phyloP scores from a whole-genome alignment of 2,329 filamentous ascomycete species.

The Botrytis porri region DNA sequence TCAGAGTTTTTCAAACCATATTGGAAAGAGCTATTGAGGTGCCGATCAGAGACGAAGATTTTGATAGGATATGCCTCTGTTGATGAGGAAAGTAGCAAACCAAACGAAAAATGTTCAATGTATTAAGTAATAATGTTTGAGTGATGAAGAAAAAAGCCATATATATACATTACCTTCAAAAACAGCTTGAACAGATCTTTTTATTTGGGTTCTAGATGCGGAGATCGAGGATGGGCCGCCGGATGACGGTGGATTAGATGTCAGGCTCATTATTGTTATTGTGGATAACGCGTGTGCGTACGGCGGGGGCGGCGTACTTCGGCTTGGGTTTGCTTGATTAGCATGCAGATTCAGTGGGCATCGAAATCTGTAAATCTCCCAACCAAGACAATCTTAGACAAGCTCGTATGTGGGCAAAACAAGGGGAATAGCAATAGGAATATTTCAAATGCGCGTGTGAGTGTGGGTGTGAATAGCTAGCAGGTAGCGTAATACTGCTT shows the following conservation, averaged over 20 bases:
- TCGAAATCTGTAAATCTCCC: not conserved
- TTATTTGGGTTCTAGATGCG: constrained; percentile 47
- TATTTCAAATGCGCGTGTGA: constrained; percentile 11
- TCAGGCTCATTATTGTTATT: constrained; percentile 32
- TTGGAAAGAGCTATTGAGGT: constrained; percentile 1
- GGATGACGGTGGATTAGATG: constrained; percentile 38
- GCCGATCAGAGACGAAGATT: not conserved
- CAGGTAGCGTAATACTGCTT: constrained; percentile 7
- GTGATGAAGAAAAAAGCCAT: constrained; percentile 9
- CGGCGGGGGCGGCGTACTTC: constrained; percentile 13
- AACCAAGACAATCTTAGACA: constrained; percentile 15
- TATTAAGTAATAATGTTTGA: constrained; percentile 15
- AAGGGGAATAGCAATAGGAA: constrained; percentile 4
- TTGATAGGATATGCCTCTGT: not conserved
- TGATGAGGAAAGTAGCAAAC: not conserved
- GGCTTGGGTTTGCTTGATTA: constrained; percentile 5
- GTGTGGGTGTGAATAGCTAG: not conserved
- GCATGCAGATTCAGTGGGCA: constrained; percentile 2
- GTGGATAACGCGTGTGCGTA: constrained; percentile 15
- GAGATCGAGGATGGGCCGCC: constrained; percentile 35
- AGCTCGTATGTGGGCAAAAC: constrained; percentile 7
- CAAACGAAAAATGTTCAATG: not conserved
- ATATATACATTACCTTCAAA: constrained; percentile 52
- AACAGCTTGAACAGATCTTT: constrained; percentile 57
- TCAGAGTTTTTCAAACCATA: constrained; percentile 11